Evolutionary conservation across 2,329 filamentous ascomycete genomes (phyloP), one percentile per base, ranked within the genome.

Genomic region (Furcasterigmium sp.): DNA sequence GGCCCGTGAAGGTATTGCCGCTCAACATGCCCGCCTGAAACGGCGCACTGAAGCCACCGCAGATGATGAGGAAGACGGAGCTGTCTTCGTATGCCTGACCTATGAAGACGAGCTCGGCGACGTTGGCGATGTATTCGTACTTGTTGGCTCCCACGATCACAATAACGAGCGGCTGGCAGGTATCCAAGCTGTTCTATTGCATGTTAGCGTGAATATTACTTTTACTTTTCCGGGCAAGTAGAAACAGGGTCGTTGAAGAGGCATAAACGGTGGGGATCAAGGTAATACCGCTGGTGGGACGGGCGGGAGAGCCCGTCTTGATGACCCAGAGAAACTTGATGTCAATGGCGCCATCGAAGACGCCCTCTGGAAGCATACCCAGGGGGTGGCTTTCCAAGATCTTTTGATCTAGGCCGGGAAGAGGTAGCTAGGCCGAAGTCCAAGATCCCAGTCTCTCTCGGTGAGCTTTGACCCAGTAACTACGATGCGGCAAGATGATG

Each of bases 101-200:
- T 29, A 68, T 48, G 47, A 60, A 70, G 8, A 50, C 53, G 3
- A 64, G 45, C 42, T 70, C 67, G 5, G 50, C 46, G 10, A 57
- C 53, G 14, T 38, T 64, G 3, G 54, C 51, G 5, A 48, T 45
- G 41, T 69, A 63, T 2, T 29, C 37, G 2, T 46, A 5, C 10
- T 53, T 30, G 25, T 60, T 52, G 7, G 68, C 67, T 1, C 68
- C 67, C 44, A 69, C 62, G 34, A 70, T 55, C n/a, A 62, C 60
- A 38, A 70, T 60, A 45, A 70, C 68, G 8, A 70, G 55, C 1
- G 56, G 49, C 0, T 66, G 67, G 36, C 65, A 69, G 2, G 56
- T 57, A 4, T 57, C 57, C 20, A 68, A 70, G 0, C 61, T 61
- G 47, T 70, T 56, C 65, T 69, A 18, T n/a, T 10, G 2, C 13